These are phyloP conservation scores for Physcomitrium patens DNA, from an alignment of 225 moss, liverwort and hornwort species.

Conservation along the genomic window DNA sequence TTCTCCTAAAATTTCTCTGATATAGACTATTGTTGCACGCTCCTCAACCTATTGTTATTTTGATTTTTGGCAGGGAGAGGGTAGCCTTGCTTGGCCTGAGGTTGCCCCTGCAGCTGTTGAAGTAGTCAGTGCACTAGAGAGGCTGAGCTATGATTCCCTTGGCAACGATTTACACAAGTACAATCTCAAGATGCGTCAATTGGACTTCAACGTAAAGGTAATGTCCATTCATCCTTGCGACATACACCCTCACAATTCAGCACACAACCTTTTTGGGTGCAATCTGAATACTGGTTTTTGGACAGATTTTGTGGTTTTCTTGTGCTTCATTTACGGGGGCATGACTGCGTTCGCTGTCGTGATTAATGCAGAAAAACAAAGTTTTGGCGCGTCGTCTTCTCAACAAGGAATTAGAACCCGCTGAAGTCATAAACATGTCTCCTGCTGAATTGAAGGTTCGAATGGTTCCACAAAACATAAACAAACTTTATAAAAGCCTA, in stretches of 20 bases:
- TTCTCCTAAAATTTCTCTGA: neutral
- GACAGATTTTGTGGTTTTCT: conserved; percentile 8
- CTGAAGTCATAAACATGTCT: conserved; percentile 88
- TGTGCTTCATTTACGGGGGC: conserved; percentile 5
- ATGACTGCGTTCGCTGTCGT: conserved; percentile 11
- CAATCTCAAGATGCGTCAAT: conserved; percentile 93
- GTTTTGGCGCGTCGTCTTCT: conserved; percentile 79
- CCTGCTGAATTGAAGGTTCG: conserved; percentile 93
- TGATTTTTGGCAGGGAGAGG: conserved; percentile 50
- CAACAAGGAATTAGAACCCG: conserved; percentile 76
- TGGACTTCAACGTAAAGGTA: conserved; percentile 97
- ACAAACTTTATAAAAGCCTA: conserved; percentile 8
- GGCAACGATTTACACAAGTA: conserved; percentile 91
- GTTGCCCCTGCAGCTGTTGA: conserved; percentile 76
- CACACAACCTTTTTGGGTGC: neutral
- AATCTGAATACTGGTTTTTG: neutral
- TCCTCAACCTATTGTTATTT: conserved; percentile 6
- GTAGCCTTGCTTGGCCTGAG: conserved; percentile 77
- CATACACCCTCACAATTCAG: neutral
- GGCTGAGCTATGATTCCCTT: conserved; percentile 74
- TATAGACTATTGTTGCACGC: neutral
- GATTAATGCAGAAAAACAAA: conserved; percentile 64
- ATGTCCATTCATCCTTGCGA: neutral
- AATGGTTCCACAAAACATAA: neutral
- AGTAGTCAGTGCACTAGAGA: conserved; percentile 81